These are phyloP conservation scores for Claviceps lovelessii DNA, from an alignment of 2,329 filamentous ascomycete genomes.

Conservation along the genomic window DNA sequence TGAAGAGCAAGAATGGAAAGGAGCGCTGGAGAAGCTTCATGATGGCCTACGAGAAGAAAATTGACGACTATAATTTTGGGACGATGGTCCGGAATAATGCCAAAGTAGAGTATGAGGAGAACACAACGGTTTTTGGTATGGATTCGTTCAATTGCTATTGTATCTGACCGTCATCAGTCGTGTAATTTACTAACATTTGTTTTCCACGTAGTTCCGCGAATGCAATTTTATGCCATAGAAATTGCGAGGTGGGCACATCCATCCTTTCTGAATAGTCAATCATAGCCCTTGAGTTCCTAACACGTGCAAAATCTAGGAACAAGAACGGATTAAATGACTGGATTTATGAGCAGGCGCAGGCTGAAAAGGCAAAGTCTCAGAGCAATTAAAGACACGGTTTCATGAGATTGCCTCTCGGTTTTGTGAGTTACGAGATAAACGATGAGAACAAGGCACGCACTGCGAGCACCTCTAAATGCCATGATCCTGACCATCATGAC, in stretches of 20 bases:
- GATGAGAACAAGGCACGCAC: not conserved
- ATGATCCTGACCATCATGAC: not conserved
- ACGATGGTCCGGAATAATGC: slow-evolving; percentile 74
- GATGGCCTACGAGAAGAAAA: slow-evolving; percentile 80
- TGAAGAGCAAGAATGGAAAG: slow-evolving; percentile 97
- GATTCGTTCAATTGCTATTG: not conserved
- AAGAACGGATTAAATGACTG: slow-evolving; percentile 85
- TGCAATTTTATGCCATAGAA: slow-evolving; percentile 42
- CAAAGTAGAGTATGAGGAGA: slow-evolving; percentile 70
- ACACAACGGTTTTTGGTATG: slow-evolving; percentile 84
- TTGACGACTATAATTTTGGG: slow-evolving; percentile 98
- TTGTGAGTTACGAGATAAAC: not conserved
- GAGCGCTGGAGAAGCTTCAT: slow-evolving; percentile 91
- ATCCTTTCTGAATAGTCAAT: not conserved
- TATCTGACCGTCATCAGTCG: not conserved
- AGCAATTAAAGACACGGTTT: slow-evolving; percentile 4
- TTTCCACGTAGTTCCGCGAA: slow-evolving; percentile 31
- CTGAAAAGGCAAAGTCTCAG: slow-evolving; percentile 27
- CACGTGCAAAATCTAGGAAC: slow-evolving; percentile 42
- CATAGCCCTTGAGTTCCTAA: not conserved
- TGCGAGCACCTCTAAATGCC: not conserved
- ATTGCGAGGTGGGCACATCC: slow-evolving; percentile 25
- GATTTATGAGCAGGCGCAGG: slow-evolving; percentile 76
- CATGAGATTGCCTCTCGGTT: not conserved
- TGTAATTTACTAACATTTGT: not conserved